Evolutionary conservation across 139 green algal species (phyloP).

Genomic region (Chlamydomonas urium): DNA sequence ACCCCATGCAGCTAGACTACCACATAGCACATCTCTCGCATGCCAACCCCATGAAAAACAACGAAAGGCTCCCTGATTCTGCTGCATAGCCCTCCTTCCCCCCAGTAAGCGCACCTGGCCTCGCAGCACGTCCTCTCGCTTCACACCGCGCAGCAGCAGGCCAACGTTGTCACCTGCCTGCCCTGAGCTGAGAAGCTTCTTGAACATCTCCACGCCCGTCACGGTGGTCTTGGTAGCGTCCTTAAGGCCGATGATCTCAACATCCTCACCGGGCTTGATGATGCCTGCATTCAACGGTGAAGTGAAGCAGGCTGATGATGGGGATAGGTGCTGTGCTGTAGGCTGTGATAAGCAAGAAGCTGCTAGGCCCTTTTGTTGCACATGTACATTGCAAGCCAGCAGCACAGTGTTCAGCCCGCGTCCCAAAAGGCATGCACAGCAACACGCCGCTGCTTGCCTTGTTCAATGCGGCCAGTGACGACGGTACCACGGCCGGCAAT

Average conservation of each 20-base stretch:
- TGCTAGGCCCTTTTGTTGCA: no score
- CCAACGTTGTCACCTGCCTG: constrained; percentile 94
- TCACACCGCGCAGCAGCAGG: constrained; percentile 91
- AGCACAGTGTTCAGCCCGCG: no score
- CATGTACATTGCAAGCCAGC: no score
- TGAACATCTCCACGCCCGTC: constrained; percentile 98
- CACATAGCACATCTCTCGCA: no score
- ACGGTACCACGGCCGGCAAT: constrained; percentile 95
- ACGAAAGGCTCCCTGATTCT: not conserved
- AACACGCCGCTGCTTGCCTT: constrained; percentile 48
- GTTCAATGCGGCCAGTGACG: constrained; percentile 90
- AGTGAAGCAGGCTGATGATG: no score
- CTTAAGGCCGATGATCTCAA: constrained; percentile 92
- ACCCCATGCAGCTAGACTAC: no score
- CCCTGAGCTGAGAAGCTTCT: constrained; percentile 82
- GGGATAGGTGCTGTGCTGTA: no score
- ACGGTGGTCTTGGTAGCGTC: constrained; percentile 78
- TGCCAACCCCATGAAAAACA: no score
- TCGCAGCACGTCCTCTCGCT: constrained; percentile 90
- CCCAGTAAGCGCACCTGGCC: constrained; percentile 68
- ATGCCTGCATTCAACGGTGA: no score
- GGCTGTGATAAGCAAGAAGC: no score
- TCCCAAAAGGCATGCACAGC: not conserved
- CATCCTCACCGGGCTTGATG: constrained; percentile 86
- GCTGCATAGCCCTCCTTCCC: not conserved